Base-by-base conservation (phyloP, 805 yeast species). In the Clavispora fructus region DNA sequence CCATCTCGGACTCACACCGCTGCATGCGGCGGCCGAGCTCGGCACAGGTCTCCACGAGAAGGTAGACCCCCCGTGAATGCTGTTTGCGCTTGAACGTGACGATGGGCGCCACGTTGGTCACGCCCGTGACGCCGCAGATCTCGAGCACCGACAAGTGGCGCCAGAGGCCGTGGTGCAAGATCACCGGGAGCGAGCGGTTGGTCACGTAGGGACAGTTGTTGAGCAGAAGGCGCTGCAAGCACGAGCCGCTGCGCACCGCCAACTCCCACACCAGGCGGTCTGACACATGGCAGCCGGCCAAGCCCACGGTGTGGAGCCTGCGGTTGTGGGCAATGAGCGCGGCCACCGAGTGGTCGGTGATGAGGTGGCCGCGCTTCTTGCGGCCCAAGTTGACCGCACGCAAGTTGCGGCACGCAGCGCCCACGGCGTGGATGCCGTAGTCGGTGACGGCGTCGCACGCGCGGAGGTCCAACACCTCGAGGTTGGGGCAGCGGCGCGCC, bases 401-500 rank as follows among this genome's bases (percentile, higher is more conserved):
- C 29, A 91, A 71, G 16, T 73, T 63, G 1, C 64, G 72, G 62
- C 96, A 89, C 49, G 73, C 64, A 29, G 71, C 61, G 0, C 89
- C 85, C 29, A 91, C 64, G n/a, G 78, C 74, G 47, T 82, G 79
- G 23, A 91, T 66, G 0, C 96, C 92, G 23, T 78, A 67, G 68
- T 91, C 97, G 3, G 88, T 74, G 14, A 91, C 79, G 46, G 70
- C 66, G 48, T 86, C 90, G 65, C 97, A 89, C 0, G 96, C 96
- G 38, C 97, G 72, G 16, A 91, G 65, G 58, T 91, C 97, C 39
- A 91, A 65, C 28, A 75, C 73, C 52, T 75, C 77, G 47, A 91
- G 71, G 35, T 72, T 73, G 8, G 85, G 83, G 53, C 91, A 79
- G 41, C 62, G 57, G 30, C 68, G 65, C 3, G 86, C 73, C 7